phyloP scores from a whole-genome alignment of 805 yeast genomes.

The Saturnispora kantuleensis region DNA sequence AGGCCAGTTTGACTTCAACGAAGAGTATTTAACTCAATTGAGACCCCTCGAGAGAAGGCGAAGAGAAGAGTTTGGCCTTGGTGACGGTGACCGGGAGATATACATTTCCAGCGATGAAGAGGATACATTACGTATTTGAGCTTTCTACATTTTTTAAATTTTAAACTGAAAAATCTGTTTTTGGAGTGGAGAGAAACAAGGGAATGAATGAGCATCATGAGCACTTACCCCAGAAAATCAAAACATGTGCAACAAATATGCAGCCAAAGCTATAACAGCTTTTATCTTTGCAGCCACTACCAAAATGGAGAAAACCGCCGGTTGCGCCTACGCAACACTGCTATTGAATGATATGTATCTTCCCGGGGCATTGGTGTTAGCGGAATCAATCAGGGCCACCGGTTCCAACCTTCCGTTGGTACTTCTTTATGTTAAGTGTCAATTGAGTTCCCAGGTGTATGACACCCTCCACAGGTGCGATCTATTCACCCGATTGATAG shows the following conservation, averaged over 20 bases:
- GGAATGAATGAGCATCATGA: too few relatives aligned
- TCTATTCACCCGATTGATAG: conserved; percentile 15
- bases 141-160: not conserved
- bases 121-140: not conserved
- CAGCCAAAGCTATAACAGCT: too few relatives aligned
- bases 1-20: conserved; percentile 44
- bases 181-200: too few relatives aligned
- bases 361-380: conserved; percentile 30
- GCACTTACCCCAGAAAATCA: too few relatives aligned
- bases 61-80: conserved; percentile 4
- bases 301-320: not conserved
- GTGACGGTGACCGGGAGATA: not conserved
- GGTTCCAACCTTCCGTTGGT: conserved; percentile 17
- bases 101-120: not conserved
- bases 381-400: conserved; percentile 18
- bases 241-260: too few relatives aligned
- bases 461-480: conserved; percentile 9
- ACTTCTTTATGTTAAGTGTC: conserved; percentile 14
- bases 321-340: conserved; percentile 24
- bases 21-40: conserved; percentile 33
- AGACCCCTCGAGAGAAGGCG: conserved; percentile 25
- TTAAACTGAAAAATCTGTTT: too few relatives aligned
- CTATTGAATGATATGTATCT: conserved; percentile 27
- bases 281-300: too few relatives aligned
- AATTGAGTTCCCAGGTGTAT: conserved; percentile 10